Base-by-base conservation (phyloP, 2,329 filamentous ascomycete genomes). In the Aspergillus amoenus region DNA sequence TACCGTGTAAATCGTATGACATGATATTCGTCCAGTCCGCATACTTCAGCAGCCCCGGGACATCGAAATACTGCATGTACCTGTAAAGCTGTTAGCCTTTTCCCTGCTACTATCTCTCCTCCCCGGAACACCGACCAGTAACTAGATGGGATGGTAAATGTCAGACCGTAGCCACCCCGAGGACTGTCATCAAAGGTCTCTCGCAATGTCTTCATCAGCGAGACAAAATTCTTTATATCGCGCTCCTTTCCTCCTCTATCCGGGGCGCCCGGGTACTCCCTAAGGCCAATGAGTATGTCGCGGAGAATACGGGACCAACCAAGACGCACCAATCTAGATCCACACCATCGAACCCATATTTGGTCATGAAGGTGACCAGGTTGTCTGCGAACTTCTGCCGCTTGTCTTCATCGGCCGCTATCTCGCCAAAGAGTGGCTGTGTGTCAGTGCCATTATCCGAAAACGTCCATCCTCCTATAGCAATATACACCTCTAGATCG, bases 331-430 rank as follows among this genome's bases (percentile, higher is more conserved):
- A 66, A 39, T 64, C 61, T 12, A 65, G 58, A 43, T 66, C 63
- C 17, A 66, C 58, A 5, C 64, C 60, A 49, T 66, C 61, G 59
- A 65, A 66, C 6, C 58, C 63, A 45, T 62, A 61, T 3, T 41
- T 32, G 0, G 40, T 8, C 62, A 65, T 65, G 13, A 60, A 42
- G 21, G 27, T 22, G n/a, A 61, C 49, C 3, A 48, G 43, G 4
- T 61, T 64, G 1, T 52, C 9, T 27, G 62, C 56, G 32, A 66
- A 66, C 2, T 42, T 21, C 8, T 51, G 48, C 4, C 57, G 52
- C 1, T 52, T 61, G 1, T 42, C 60, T 1, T 55, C 27, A 30
- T 43, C 55, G 12, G 48, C 44, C 5, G 46, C 60, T 45, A 66
- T 56, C 18, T 63, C 46, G 2, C 57, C 58, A 24, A 64, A 64